Base-by-base conservation (phyloP, 148 eudicot species). In the Fagopyrum homotropicum region DNA sequence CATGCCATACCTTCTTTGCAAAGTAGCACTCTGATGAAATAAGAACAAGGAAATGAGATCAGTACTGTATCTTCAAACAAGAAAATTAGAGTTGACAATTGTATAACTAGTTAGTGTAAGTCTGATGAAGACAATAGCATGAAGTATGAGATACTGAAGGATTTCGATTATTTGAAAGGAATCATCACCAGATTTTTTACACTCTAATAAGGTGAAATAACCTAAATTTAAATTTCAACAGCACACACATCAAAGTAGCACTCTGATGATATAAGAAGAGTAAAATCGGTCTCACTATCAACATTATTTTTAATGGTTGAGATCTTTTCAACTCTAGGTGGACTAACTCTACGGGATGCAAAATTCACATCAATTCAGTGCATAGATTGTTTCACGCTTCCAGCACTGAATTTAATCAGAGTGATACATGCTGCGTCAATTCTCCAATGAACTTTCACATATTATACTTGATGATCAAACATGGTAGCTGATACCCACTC, bases 1-100 rank as follows among this genome's bases (percentile, higher is more conserved):
- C 98, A 69, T 94, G 88, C 96, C 96, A 94, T 44, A 86, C 93
- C 82, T 94, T 94, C 72, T 84, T 72, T 4, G 97, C 98, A 78
- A 94, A 94, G 85, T 81, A 92, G 88, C 98, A 94, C 0, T 81
- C 98, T 93, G 81, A 45, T 16, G 6, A 50, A n/a, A 57, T 11
- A 64, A 60, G 30, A 26, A 46, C 15, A 6, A n/a, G 26, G 54
- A 69, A 15, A 48, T 15, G 59, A 54, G 5, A 54, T 16, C 17
- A 54, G 11, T 4, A 2, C n/a, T 15, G 59, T 17, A 54, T 17
- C 7, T 55, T n/a, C 60, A 55, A n/a, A 17, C 54, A 55, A 16
- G 6, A 16, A 55, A 2, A 55, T 22, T 55, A 55, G 19, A 16
- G 59, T 17, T 15, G 59, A 7, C 59, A 55, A n/a, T 55, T 55